Percentiles rank a stretch among this genome's conserved stretches.
Conservation (phyloP, 164 flowering plant species). For the Tetrastigma voinierianum region DNA sequence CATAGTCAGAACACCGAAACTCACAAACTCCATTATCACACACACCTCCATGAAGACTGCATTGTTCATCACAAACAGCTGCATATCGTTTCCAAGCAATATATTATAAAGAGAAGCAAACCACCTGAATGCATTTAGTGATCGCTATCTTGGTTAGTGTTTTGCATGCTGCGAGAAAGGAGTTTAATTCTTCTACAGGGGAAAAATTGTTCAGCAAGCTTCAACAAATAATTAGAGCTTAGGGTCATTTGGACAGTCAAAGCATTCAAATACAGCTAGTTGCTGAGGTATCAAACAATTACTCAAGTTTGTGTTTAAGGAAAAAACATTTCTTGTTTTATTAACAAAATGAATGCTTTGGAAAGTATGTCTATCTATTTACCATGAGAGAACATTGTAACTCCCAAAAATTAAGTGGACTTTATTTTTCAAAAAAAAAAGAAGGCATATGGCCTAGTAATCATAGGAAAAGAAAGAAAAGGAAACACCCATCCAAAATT, state of each 20-base stretch:
- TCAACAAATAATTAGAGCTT: neutral
- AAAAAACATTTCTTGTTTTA: neutral
- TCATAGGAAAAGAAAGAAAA: neutral
- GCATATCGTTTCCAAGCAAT: conserved; percentile 29
- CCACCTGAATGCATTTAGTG: too few species aligned
- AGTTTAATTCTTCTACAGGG: neutral
- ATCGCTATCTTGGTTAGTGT: too few species aligned
- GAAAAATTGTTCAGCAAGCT: neutral
- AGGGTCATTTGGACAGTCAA: neutral
- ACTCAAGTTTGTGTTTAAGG: neutral
- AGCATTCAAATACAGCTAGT: neutral
- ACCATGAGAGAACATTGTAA: neutral
- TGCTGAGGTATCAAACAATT: neutral
- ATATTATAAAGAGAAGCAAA: conserved; percentile 1
- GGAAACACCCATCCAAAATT: neutral
- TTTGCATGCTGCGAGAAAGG: too few species aligned
- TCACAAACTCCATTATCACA: conserved; percentile 97
- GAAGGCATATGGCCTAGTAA: neutral
- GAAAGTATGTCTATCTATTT: neutral
- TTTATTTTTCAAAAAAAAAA: neutral
- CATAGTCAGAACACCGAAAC: conserved; percentile 98
- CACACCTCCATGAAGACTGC: conserved; percentile 98
- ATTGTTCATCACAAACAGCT: conserved; percentile 95
- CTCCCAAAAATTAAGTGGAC: neutral
- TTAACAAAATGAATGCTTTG: neutral